Evolutionary conservation across 2,329 filamentous ascomycete genomes (phyloP), one percentile per base, ranked within the genome.

Genomic region (Aplosporella prunicola): DNA sequence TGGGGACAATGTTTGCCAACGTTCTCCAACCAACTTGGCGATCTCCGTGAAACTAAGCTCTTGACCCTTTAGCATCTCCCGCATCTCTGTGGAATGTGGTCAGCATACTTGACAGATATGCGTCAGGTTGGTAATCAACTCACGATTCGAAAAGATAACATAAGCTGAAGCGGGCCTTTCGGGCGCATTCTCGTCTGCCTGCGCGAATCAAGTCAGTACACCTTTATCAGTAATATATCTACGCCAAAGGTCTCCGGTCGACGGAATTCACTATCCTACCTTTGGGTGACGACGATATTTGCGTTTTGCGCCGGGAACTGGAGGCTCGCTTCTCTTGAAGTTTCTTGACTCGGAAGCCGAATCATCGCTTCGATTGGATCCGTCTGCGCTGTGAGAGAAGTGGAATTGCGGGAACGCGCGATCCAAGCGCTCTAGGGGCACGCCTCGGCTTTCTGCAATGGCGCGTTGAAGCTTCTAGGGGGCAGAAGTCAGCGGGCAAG

Each of bases 381-480:
- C 70, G 32, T 82, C 78, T 18, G 64, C 58, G 34, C 62, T 68
- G 7, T 32, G 29, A 46, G 52, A 14, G 45, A 14, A 16, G 3
- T 31, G 32, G 10, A 42, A 20, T 8, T 40, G 38, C 7, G 34
- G 32, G 2, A 34, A 9, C 5, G 30, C 35, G 24, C 32, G 42
- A 2, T 39, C 25, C 13, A 40, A 26, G 3, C 35, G 22, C 42
- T 30, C 58, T 39, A 38, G 51, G 43, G 24, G 72, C 58, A 14
- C 25, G 6, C 81, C 79, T 54, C 81, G 69, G 14, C 74, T 76
- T 49, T 85, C 82, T 43, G 82, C 82, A 52, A 91, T 89, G 34
- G 80, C 80, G 44, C 83, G 70, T 63, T 91, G 84, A n/a, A 91
- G 68, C 71, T 85, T 86, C 80, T 86, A n/a, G n/a, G n/a, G n/a